phyloP scores from a whole-genome alignment of 164 flowering plant species.

The Magnolia changhungtana region DNA sequence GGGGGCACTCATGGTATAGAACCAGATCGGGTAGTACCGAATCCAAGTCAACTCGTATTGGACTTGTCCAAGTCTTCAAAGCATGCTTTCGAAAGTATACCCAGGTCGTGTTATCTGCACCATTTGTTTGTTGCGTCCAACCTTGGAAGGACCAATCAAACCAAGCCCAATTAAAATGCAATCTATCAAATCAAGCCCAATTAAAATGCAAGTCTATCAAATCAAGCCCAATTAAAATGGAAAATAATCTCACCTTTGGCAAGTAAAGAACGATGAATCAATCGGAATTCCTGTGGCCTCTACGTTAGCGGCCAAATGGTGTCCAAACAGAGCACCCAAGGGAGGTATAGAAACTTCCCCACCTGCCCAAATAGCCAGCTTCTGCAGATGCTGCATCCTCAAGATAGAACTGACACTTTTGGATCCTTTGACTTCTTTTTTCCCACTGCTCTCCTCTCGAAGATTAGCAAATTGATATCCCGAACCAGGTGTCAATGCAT shows the following conservation, averaged over 20 bases:
- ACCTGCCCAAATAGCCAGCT: conserved; percentile 55
- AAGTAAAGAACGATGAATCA: conserved; percentile 48
- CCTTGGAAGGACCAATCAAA: too few relatives aligned
- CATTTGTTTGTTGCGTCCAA: too few relatives aligned
- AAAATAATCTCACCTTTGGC: conserved; percentile 43
- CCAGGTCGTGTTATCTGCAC: too few relatives aligned
- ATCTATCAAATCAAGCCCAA: background rate
- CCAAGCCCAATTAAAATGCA: background rate
- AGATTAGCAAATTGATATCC: conserved; percentile 21
- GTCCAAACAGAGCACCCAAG: conserved; percentile 57
- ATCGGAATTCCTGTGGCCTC: conserved; percentile 41
- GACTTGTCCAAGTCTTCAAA: too few relatives aligned
- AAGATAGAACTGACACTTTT: conserved; percentile 30
- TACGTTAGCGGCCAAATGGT: conserved; percentile 37
- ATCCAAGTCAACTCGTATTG: too few relatives aligned
- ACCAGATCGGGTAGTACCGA: too few relatives aligned
- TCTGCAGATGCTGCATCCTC: conserved; percentile 58
- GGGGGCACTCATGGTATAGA: too few relatives aligned
- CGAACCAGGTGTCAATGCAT: conserved; percentile 3
- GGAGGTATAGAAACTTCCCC: conserved; percentile 51
- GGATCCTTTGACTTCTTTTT: conserved; percentile 20
- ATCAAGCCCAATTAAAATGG: background rate
- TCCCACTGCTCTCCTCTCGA: conserved; percentile 32
- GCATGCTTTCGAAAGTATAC: too few relatives aligned
- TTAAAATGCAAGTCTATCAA: background rate